phyloP scores from a whole-genome alignment of 2,329 filamentous ascomycete genomes.

The Parascedosporium putredinis region DNA sequence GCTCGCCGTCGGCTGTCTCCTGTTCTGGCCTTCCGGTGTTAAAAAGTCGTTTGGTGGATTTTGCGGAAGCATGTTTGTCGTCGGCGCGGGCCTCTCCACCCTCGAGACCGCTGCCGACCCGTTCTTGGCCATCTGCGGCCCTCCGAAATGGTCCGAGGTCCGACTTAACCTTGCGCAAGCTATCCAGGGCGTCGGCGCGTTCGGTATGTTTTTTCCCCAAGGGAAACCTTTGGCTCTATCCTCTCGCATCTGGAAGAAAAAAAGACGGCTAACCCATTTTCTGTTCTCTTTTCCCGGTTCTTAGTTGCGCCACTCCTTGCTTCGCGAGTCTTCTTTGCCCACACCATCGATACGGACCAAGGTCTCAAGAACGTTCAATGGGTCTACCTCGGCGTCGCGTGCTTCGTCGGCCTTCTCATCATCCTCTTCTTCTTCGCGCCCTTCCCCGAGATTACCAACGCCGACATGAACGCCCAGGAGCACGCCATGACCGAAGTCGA shows the following conservation, averaged over 20 bases:
- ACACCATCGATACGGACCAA: slow-evolving; percentile 35
- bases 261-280: not conserved
- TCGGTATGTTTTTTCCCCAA: slow-evolving; percentile 22
- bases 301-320: slow-evolving; percentile 45
- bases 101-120: slow-evolving; percentile 72
- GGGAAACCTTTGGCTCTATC: not conserved
- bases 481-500: slow-evolving; percentile 29
- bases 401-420: slow-evolving; percentile 46
- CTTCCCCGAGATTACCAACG: slow-evolving; percentile 44
- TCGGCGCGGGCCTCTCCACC: slow-evolving; percentile 62
- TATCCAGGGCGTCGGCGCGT: slow-evolving; percentile 65
- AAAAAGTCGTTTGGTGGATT: slow-evolving; percentile 63
- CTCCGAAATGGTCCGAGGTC: slow-evolving; percentile 60
- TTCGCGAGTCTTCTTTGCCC: slow-evolving; percentile 50
- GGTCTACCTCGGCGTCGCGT: slow-evolving; percentile 53
- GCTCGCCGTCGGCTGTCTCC: slow-evolving; percentile 51
- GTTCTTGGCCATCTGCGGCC: slow-evolving; percentile 31
- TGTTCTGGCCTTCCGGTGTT: slow-evolving; percentile 42
- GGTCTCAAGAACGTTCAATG: slow-evolving; percentile 51
- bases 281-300: too few relatives aligned
- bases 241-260: not conserved
- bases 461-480: slow-evolving; percentile 48
- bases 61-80: slow-evolving; percentile 61
- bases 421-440: slow-evolving; percentile 46
- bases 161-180: slow-evolving; percentile 66